Percentiles rank a stretch among this genome's conserved stretches.
These are phyloP conservation scores for Phalaenopsis hybrid DNA, from an alignment of 116 monocot genomes.

Conservation along the genomic window DNA sequence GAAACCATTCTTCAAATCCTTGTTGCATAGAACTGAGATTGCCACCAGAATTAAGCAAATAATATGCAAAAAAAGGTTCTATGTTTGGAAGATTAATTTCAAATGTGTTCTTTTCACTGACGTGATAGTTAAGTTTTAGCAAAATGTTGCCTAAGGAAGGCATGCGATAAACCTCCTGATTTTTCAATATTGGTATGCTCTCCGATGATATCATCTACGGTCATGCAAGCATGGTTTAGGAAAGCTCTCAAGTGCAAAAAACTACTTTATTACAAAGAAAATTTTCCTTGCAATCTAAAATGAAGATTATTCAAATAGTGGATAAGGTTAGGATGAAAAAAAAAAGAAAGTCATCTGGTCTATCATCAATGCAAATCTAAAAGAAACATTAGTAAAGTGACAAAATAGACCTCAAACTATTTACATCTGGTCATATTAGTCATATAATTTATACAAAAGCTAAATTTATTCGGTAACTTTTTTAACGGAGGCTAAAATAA, in stretches of 20 bases:
- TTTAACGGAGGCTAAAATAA: too few relatives aligned
- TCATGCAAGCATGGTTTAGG: neutral
- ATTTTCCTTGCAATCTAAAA: neutral
- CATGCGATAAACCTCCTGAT: conserved; percentile 91
- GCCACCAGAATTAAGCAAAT: conserved; percentile 81
- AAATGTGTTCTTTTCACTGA: conserved; percentile 11
- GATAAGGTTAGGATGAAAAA: neutral
- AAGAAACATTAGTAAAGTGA: too few relatives aligned
- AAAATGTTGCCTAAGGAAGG: conserved; percentile 62
- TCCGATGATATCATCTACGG: conserved; percentile 95
- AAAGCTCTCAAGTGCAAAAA: neutral
- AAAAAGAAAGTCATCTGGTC: too few relatives aligned
- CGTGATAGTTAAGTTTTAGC: conserved; percentile 26
- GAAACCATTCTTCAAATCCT: conserved; percentile 78
- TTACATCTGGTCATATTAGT: too few relatives aligned
- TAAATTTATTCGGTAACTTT: too few relatives aligned
- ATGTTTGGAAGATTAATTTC: conserved; percentile 39
- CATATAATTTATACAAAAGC: too few relatives aligned
- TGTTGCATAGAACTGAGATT: conserved; percentile 59
- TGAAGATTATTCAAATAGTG: neutral
- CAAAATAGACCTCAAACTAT: too few relatives aligned
- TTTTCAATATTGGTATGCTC: conserved; percentile 73
- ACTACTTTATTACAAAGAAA: neutral
- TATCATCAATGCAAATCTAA: too few relatives aligned
- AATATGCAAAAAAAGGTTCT: conserved; percentile 64